A percentile compares a stretch with the other conserved stretches of the same genome.
Conservation (phyloP, 768 basidiomycete species). For the Boletus rubroflammeus region DNA sequence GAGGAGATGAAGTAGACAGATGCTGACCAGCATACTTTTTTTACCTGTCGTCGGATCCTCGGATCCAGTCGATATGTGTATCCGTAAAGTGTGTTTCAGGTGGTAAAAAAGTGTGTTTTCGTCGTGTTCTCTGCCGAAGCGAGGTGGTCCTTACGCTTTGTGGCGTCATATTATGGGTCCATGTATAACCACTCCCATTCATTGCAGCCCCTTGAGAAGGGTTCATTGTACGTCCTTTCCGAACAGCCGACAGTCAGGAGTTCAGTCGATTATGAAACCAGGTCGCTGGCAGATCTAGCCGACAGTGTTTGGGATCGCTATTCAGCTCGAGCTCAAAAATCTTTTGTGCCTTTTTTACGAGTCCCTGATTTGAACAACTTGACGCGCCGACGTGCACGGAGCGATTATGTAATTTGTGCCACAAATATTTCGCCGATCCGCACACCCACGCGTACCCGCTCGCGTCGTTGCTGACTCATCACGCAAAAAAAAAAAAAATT, state of each 20-base stretch:
- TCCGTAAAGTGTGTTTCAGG: not conserved
- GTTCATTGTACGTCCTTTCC: not conserved
- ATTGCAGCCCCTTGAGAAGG: too few relatives aligned
- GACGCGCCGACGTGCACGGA: too few relatives aligned
- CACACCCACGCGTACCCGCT: too few relatives aligned
- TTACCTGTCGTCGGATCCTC: not conserved
- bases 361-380: too few relatives aligned
- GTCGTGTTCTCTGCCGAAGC: not conserved
- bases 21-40: not conserved
- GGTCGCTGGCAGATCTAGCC: not conserved
- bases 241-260: not conserved
- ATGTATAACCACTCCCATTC: not conserved
- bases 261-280: not conserved
- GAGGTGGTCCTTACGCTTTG: not conserved
- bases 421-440: too few relatives aligned
- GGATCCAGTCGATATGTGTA: not conserved
- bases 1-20: slow-evolving; percentile 19
- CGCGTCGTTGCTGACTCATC: too few relatives aligned
- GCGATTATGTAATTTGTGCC: too few relatives aligned
- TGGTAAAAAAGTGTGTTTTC: not conserved
- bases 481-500: too few relatives aligned
- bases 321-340: not conserved
- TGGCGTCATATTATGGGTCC: not conserved
- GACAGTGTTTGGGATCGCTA: not conserved
- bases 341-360: not conserved